Evolutionary conservation across 441 rosid species (phyloP).

Genomic region (Gossypium davidsonii): DNA sequence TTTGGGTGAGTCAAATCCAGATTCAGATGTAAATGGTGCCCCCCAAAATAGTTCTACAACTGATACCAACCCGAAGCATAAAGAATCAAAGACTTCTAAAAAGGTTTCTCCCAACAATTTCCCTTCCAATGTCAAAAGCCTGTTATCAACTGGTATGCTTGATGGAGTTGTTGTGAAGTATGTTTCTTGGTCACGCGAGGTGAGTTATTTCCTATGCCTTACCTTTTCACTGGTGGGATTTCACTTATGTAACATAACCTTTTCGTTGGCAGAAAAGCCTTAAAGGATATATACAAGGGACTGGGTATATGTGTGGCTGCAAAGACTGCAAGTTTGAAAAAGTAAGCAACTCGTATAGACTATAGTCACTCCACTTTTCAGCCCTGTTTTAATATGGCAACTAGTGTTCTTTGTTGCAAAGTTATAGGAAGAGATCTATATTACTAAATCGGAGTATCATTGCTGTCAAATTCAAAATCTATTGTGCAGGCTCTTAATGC

Average conservation of each 20-base stretch:
- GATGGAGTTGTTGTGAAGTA: constrained; percentile 46
- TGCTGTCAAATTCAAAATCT: constrained; percentile 2
- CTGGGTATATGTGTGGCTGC: constrained; percentile 45
- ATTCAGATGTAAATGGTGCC: constrained; percentile 20
- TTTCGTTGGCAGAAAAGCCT: constrained; percentile 32
- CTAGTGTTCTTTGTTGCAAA: not conserved
- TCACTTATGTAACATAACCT: not conserved
- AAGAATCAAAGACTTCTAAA: constrained; percentile 33
- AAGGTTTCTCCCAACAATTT: constrained; percentile 35
- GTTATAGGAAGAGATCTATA: not conserved
- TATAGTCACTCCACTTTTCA: not conserved
- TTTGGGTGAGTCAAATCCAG: constrained; percentile 18
- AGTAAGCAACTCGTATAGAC: constrained; percentile 20
- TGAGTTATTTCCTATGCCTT: constrained; percentile 11
- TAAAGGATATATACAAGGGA: constrained; percentile 36
- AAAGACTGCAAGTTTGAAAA: constrained; percentile 31
- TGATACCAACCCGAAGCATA: constrained; percentile 23
- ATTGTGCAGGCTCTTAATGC: constrained; percentile 43
- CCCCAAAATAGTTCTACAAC: constrained; percentile 20
- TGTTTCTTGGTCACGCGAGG: constrained; percentile 48
- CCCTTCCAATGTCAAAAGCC: constrained; percentile 46
- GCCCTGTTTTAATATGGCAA: not conserved
- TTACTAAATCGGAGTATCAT: constrained; percentile 4
- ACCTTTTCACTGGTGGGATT: not conserved
- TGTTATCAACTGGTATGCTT: constrained; percentile 47